phyloP scores from a whole-genome alignment of 2,329 filamentous ascomycete species.

The Teratosphaeriaceae sp. region DNA sequence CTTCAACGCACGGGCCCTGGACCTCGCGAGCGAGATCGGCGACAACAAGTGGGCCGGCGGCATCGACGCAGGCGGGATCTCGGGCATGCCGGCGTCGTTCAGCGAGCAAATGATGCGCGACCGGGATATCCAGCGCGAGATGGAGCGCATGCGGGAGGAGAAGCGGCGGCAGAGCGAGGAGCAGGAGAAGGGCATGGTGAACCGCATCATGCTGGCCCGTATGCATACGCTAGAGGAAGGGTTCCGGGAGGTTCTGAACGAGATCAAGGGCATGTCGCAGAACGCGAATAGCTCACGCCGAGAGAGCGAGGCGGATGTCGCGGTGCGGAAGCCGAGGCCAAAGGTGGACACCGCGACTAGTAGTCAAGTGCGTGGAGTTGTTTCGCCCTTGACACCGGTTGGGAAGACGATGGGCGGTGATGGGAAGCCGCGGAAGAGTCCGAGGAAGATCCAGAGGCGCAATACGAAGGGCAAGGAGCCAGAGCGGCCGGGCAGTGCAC shows the following conservation, averaged over 20 bases:
- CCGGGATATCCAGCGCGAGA: conserved; percentile 49
- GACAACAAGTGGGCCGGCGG: conserved; percentile 54
- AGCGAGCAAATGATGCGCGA: conserved; percentile 44
- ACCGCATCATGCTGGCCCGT: conserved; percentile 72
- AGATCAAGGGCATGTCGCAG: conserved; percentile 25
- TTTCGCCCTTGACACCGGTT: conserved; percentile 19
- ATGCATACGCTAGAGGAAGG: conserved; percentile 94
- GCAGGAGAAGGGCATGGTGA: conserved; percentile 64
- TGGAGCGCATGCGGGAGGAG: conserved; percentile 41
- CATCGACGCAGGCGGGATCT: conserved; percentile 40
- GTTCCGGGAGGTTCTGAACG: conserved; percentile 59
- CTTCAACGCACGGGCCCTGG: conserved; percentile 55
- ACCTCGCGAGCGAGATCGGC: conserved; percentile 66
- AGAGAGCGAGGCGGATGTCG: conserved; percentile 23
- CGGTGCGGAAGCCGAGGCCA: conserved; percentile 8
- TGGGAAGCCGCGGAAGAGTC: conserved; percentile 18
- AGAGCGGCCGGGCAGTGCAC: conserved; percentile 13
- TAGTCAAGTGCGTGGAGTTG: conserved; percentile 10
- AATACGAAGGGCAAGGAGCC: conserved; percentile 14
- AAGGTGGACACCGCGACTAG: conserved; percentile 12
- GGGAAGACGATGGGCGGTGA: conserved; percentile 19
- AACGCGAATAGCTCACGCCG: conserved; percentile 17
- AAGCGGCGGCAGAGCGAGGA: conserved; percentile 31
- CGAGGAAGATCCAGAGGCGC: conserved; percentile 18
- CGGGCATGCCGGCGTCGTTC: conserved; percentile 30